These are phyloP conservation scores for Lachnellula cervina DNA, from an alignment of 2,329 filamentous ascomycete genomes.

Conservation along the genomic window DNA sequence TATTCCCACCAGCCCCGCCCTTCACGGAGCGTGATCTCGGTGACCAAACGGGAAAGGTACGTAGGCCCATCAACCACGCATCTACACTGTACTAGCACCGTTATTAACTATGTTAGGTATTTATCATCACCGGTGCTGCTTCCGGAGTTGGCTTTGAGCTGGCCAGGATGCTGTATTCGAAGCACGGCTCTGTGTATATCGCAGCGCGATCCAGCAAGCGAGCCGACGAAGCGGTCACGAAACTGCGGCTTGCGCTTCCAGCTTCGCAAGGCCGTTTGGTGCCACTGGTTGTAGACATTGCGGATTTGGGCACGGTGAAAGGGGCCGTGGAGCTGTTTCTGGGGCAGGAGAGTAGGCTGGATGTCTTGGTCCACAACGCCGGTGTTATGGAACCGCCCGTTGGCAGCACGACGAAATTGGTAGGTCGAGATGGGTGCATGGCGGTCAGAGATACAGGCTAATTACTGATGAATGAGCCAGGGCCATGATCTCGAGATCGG, in stretches of 20 bases:
- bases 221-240: constrained; percentile 38
- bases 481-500: constrained; percentile 25
- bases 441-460: neutral
- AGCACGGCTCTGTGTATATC: constrained; percentile 47
- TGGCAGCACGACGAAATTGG: constrained; percentile 35
- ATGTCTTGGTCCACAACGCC: constrained; percentile 42
- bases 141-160: constrained; percentile 43
- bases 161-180: constrained; percentile 44
- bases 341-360: constrained; percentile 29
- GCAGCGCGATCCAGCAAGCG: constrained; percentile 40
- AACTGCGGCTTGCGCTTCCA: constrained; percentile 28
- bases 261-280: constrained; percentile 14
- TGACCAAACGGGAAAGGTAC: constrained; percentile 34
- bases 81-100: no score
- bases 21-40: constrained; percentile 40
- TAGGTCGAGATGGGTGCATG: constrained; percentile 9
- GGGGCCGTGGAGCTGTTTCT: constrained; percentile 27
- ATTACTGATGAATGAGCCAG: constrained; percentile 6
- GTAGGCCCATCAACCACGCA: no score
- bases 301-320: constrained; percentile 27
- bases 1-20: constrained; percentile 35
- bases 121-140: constrained; percentile 39
- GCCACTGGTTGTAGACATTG: constrained; percentile 22
- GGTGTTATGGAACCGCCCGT: constrained; percentile 39
- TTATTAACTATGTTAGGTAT: constrained; percentile 2